These are phyloP conservation scores for Chaetoscypha palmicola DNA, from an alignment of 2,329 filamentous ascomycete genomes.

Conservation along the genomic window DNA sequence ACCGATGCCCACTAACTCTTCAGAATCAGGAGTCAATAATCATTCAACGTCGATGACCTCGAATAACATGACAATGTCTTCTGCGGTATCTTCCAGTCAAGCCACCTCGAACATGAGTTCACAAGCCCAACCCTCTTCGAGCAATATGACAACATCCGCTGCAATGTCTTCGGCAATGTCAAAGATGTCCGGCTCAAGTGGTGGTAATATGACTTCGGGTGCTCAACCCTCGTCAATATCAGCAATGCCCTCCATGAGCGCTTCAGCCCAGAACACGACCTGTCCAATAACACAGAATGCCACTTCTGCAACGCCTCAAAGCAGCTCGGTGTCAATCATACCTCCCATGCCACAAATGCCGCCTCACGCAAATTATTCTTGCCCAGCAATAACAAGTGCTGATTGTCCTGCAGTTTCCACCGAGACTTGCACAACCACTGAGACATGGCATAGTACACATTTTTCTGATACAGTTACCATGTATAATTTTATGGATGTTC, in stretches of 20 bases:
- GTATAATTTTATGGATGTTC: conserved; percentile 18
- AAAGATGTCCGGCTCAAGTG: too few relatives aligned
- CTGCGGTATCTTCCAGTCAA: not conserved
- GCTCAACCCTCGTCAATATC: too few relatives aligned
- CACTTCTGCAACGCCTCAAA: conserved; percentile 3
- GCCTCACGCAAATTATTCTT: too few relatives aligned
- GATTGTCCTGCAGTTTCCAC: conserved; percentile 14
- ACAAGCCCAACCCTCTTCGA: too few relatives aligned
- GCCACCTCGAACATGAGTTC: too few relatives aligned
- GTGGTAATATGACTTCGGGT: too few relatives aligned
- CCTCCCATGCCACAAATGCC: not conserved
- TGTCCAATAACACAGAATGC: conserved; percentile 2
- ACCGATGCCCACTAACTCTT: not conserved
- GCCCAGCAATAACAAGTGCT: too few relatives aligned
- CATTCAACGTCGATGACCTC: not conserved
- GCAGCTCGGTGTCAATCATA: not conserved
- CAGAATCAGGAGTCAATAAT: not conserved
- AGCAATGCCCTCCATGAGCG: not conserved
- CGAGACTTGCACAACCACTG: conserved; percentile 19
- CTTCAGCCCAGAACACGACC: not conserved
- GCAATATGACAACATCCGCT: too few relatives aligned
- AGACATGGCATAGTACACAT: conserved; percentile 23
- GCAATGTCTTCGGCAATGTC: too few relatives aligned
- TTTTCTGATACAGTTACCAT: conserved; percentile 20
- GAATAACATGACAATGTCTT: not conserved